These are phyloP conservation scores for Lactarius hatsudake DNA, from an alignment of 768 basidiomycete genomes.

Conservation along the genomic window DNA sequence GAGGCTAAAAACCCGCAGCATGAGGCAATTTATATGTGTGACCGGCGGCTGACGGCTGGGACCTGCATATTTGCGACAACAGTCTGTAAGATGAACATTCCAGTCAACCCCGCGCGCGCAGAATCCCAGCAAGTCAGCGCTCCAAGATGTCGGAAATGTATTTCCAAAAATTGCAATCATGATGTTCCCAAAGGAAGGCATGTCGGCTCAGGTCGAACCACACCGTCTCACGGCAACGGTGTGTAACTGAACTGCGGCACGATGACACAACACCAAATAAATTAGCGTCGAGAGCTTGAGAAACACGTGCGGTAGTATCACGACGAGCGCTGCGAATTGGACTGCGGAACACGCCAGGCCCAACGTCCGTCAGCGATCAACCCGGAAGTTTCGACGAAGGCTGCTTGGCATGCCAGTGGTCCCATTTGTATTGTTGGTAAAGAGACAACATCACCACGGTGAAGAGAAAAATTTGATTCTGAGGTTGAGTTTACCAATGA, in stretches of 20 bases:
- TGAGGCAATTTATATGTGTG: conserved; percentile 21
- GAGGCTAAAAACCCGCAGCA: background rate
- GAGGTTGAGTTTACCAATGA: background rate
- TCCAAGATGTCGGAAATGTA: background rate
- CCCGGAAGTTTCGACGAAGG: background rate
- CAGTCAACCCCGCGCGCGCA: background rate
- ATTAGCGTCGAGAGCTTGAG: background rate
- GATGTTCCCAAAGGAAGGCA: background rate
- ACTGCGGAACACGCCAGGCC: background rate
- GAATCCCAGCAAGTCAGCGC: background rate
- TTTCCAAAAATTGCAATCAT: background rate
- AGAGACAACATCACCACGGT: background rate
- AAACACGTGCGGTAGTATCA: background rate
- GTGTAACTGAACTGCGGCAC: background rate
- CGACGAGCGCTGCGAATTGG: background rate
- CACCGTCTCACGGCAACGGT: background rate
- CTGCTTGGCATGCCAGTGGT: too few species aligned
- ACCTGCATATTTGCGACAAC: background rate
- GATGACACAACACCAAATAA: background rate
- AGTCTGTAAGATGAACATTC: background rate
- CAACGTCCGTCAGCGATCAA: too few species aligned
- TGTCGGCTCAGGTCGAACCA: background rate
- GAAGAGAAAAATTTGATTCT: background rate
- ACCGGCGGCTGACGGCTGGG: conserved; percentile 20
- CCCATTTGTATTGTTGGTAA: background rate